These are phyloP conservation scores for Kockovaella imperatae DNA, from an alignment of 768 basidiomycete genomes.

Conservation along the genomic window DNA sequence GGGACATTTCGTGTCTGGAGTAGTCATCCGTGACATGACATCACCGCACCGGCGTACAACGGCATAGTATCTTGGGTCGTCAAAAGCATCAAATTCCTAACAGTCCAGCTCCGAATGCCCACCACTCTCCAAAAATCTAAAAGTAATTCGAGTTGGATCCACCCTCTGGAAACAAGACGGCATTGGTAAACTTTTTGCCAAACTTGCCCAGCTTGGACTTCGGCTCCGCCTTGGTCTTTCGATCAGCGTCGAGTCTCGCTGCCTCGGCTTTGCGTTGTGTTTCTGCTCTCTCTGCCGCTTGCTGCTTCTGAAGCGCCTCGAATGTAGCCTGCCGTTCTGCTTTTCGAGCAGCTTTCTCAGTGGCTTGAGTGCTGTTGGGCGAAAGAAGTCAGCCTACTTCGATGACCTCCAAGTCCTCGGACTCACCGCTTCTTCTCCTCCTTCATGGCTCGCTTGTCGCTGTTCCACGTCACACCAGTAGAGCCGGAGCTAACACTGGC, in stretches of 20 bases:
- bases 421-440: conserved; percentile 2
- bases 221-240: conserved; percentile 2
- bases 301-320: conserved; percentile 20
- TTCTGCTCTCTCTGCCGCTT: conserved; percentile 16
- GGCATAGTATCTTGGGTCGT: no score
- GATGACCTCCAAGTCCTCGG: no score
- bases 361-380: conserved; percentile 12
- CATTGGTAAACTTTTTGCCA: conserved; percentile 22
- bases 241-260: neutral
- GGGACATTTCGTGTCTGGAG: no score
- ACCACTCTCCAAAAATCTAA: no score
- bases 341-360: conserved; percentile 26
- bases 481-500: neutral
- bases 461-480: neutral
- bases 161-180: conserved; percentile 25
- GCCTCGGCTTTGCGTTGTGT: conserved; percentile 22
- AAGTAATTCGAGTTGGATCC: no score
- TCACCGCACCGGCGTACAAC: no score
- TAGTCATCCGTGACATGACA: no score
- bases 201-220: conserved; percentile 28
- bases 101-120: no score
- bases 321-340: conserved; percentile 23
- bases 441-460: neutral
- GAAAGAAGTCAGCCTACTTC: neutral
- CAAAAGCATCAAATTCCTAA: no score